Conservation (phyloP, 345 rosid genomes). For the Citrus trifoliata region DNA sequence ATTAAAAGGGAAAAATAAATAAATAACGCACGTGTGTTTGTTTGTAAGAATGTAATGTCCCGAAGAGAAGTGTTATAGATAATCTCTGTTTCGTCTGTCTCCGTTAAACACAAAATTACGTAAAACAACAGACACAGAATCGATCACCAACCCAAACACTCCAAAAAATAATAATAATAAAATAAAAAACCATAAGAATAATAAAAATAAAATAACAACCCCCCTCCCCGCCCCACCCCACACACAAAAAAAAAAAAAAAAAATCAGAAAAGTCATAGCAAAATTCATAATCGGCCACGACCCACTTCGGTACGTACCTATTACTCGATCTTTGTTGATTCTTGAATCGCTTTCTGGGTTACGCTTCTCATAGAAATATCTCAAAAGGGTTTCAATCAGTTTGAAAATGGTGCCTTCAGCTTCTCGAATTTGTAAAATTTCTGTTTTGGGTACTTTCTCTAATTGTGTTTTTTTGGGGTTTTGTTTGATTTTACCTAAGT, state of each 20-base stretch:
- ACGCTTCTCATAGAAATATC: slow-evolving; percentile 3
- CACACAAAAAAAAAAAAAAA: too few relatives aligned
- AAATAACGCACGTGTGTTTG: slow-evolving; percentile 3
- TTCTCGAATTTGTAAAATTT: slow-evolving; percentile 1
- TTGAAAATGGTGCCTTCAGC: background rate
- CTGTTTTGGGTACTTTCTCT: background rate
- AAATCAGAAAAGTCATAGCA: background rate
- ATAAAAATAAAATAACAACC: background rate
- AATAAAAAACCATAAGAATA: background rate
- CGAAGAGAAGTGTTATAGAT: background rate
- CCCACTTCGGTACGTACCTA: background rate
- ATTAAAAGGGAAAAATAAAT: background rate
- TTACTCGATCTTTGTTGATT: background rate
- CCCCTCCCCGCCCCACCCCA: rapidly evolving
- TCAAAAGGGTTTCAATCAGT: background rate
- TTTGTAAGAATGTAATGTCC: background rate
- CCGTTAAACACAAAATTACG: background rate
- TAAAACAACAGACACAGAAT: background rate
- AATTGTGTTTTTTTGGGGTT: background rate
- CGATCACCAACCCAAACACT: background rate
- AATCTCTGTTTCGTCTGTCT: slow-evolving; percentile 3
- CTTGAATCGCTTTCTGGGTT: slow-evolving; percentile 9
- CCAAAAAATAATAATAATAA: background rate
- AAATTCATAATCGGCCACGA: background rate
- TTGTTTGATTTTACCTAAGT: background rate